These are phyloP conservation scores for Ampelocalamus luodianensis DNA, from an alignment of 176 grass and related monocot genomes.

Conservation along the genomic window DNA sequence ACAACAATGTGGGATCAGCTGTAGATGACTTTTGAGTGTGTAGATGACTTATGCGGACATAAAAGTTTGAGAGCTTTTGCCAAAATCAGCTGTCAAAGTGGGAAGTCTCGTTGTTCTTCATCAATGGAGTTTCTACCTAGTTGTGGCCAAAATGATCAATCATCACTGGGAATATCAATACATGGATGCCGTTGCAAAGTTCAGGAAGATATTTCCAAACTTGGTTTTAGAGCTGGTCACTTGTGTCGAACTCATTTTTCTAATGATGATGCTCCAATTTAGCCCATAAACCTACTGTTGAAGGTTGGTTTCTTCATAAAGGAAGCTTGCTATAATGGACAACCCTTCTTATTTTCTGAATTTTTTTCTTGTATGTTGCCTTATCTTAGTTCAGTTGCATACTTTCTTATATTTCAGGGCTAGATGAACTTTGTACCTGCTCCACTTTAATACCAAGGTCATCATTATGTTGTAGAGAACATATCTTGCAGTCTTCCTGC, in stretches of 20 bases:
- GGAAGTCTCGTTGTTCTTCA: constrained; percentile 67
- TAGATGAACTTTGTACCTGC: constrained; percentile 53
- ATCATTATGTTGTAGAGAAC: constrained; percentile 52
- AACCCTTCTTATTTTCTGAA: constrained; percentile 22
- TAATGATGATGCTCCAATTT: constrained; percentile 38
- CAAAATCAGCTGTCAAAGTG: constrained; percentile 54
- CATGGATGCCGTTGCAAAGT: constrained; percentile 56
- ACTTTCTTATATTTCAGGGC: constrained; percentile 46
- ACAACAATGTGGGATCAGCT: no score
- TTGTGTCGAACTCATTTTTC: constrained; percentile 57
- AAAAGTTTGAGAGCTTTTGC: constrained; percentile 52
- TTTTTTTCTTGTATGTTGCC: constrained; percentile 34
- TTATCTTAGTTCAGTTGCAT: constrained; percentile 33
- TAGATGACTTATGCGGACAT: constrained; percentile 55
- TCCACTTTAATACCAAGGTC: constrained; percentile 42
- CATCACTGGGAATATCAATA: constrained; percentile 46
- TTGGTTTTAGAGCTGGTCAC: constrained; percentile 57
- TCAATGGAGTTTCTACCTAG: constrained; percentile 49
- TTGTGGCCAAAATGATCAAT: constrained; percentile 56
- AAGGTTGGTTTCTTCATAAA: constrained; percentile 52
- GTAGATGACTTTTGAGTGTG: constrained; percentile 56
- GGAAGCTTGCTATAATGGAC: constrained; percentile 5
- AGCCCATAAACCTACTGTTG: constrained; percentile 38
- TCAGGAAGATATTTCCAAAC: constrained; percentile 57
- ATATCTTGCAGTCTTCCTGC: constrained; percentile 56